A percentile compares a stretch with the other conserved stretches of the same genome.
These are phyloP conservation scores for Aegilops sharonensis DNA, from an alignment of 176 grass and related monocot genomes.

Conservation along the genomic window DNA sequence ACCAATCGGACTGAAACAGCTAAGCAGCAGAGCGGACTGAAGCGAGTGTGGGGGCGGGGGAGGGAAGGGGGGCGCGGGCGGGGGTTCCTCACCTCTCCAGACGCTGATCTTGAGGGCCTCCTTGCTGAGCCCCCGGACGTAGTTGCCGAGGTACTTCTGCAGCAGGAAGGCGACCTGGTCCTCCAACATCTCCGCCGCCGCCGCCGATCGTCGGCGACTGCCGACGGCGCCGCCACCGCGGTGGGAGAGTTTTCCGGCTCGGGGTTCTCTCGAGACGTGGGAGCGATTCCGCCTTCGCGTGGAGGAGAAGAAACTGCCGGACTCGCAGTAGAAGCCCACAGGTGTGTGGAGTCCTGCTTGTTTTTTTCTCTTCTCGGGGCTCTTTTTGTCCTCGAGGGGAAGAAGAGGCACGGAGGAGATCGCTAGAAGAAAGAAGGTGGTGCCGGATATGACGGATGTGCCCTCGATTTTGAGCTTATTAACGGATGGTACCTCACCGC, in stretches of 20 bases:
- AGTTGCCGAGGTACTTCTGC: conserved; percentile 97
- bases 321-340: conserved; percentile 23
- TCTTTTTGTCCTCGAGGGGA: conserved; percentile 19
- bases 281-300: conserved; percentile 19
- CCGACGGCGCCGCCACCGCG: conserved; percentile 25
- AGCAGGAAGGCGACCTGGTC: conserved; percentile 89
- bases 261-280: not conserved
- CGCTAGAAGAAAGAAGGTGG: conserved; percentile 38
- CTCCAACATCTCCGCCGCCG: conserved; percentile 78
- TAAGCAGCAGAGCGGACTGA: not conserved
- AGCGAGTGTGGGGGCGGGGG: not conserved
- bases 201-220: conserved; percentile 47
- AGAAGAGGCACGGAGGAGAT: not conserved
- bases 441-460: not conserved
- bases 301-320: not conserved
- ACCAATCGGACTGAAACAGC: not conserved
- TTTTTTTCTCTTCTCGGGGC: not conserved
- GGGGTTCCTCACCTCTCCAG: conserved; percentile 64
- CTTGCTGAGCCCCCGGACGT: conserved; percentile 89
- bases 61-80: too few relatives aligned
- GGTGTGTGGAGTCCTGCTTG: conserved; percentile 3
- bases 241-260: not conserved
- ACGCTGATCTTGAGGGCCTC: conserved; percentile 98
- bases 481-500: not conserved
- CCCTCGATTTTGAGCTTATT: not conserved